Percentiles rank a stretch among this genome's conserved stretches.
Evolutionary conservation across 306 rosid species (phyloP).

Genomic region (Biancaea sappan): DNA sequence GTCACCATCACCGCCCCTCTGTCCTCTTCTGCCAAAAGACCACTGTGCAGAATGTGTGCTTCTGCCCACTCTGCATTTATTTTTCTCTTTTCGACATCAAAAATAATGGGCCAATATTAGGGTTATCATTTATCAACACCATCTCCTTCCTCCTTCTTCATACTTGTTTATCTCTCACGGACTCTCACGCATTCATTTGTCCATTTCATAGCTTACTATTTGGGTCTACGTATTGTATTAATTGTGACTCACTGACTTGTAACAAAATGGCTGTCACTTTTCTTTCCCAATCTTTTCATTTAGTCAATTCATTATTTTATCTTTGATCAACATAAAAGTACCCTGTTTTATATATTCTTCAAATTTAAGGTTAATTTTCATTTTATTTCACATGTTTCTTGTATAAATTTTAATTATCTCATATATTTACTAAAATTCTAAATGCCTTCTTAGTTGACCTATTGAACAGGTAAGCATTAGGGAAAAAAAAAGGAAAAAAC

Average conservation of each 20-base stretch:
- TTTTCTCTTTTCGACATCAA: constrained; percentile 51
- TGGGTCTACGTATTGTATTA: constrained; percentile 49
- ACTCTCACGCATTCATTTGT: constrained; percentile 33
- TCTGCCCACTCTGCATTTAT: constrained; percentile 61
- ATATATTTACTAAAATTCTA: too few species aligned
- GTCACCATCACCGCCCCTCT: constrained; percentile 57
- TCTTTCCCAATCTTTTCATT: not conserved
- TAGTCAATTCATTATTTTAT: not conserved
- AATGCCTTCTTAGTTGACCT: too few species aligned
- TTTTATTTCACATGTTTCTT: too few species aligned
- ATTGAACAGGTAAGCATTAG: too few species aligned
- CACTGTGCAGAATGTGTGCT: constrained; percentile 52
- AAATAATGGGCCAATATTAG: constrained; percentile 39
- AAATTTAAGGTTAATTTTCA: too few species aligned
- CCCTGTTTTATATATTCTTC: too few species aligned
- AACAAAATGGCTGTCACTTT: not conserved
- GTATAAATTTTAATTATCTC: too few species aligned
- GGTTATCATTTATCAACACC: constrained; percentile 10
- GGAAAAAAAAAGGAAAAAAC: too few species aligned
- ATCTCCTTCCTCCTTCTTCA: not conserved
- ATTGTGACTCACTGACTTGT: not conserved
- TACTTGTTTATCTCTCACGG: not conserved
- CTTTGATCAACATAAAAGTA: too few species aligned
- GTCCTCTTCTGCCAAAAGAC: constrained; percentile 65
- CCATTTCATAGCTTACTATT: constrained; percentile 58